These are phyloP conservation scores for Mucor velutinosus DNA, from an alignment of 371 early-diverging fungal genomes.

Conservation along the genomic window DNA sequence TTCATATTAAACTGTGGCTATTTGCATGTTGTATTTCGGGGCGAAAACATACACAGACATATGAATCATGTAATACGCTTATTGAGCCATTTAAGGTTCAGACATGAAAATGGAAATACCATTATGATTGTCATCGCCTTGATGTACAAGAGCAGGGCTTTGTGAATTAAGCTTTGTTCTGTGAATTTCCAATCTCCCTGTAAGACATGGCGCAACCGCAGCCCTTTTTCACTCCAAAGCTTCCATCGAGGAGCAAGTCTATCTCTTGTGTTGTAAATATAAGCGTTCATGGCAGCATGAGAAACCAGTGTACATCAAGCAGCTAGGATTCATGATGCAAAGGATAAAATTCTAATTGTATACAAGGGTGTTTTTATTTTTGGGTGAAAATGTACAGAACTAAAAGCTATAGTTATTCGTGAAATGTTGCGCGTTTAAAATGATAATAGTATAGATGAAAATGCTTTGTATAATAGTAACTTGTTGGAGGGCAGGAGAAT, in stretches of 20 bases:
- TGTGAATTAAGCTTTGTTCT: not conserved
- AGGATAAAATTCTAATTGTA: not conserved
- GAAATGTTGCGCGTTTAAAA: not conserved
- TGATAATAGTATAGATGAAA: not conserved
- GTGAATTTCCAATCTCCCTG: not conserved
- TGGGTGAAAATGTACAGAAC: not conserved
- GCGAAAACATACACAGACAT: not conserved
- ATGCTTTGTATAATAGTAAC: not conserved
- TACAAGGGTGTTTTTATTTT: not conserved
- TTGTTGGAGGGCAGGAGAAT: not conserved
- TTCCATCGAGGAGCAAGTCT: not conserved
- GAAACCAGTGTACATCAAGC: not conserved
- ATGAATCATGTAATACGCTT: not conserved
- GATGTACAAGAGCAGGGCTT: not conserved
- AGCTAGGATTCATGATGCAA: not conserved
- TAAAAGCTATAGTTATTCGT: not conserved
- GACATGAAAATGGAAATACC: not conserved
- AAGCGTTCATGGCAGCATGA: not conserved
- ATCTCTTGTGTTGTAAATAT: too few species aligned
- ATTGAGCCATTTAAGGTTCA: not conserved
- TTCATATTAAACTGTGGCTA: not conserved
- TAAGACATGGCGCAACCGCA: not conserved
- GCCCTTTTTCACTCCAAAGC: not conserved
- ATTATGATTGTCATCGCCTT: not conserved
- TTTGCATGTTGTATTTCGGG: not conserved